These are phyloP conservation scores for Diaporthe citriasiana DNA, from an alignment of 2,329 filamentous ascomycete genomes.

Conservation along the genomic window DNA sequence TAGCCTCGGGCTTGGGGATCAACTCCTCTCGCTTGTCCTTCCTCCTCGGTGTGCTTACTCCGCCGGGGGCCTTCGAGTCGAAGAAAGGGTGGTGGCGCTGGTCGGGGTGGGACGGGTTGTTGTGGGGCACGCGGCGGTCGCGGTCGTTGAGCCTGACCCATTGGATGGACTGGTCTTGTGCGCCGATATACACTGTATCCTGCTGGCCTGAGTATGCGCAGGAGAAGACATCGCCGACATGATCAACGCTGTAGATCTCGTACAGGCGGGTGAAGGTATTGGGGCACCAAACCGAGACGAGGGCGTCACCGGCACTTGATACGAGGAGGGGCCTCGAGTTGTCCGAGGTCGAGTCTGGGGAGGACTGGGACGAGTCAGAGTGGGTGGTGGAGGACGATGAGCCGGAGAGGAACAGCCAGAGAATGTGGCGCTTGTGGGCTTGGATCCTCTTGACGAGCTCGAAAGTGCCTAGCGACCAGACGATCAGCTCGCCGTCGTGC, in stretches of 20 bases:
- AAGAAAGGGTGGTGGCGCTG: slow-evolving; percentile 90
- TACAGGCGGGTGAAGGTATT: slow-evolving; percentile 81
- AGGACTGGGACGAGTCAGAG: slow-evolving; percentile 4
- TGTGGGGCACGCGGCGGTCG: slow-evolving; percentile 69
- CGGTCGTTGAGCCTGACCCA: slow-evolving; percentile 85
- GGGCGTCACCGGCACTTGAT: slow-evolving; percentile 92
- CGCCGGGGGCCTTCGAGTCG: slow-evolving; percentile 89
- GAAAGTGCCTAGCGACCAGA: slow-evolving; percentile 92
- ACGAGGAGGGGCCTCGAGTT: slow-evolving; percentile 78
- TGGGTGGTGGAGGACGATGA: slow-evolving; percentile 64
- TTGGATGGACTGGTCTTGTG: slow-evolving; percentile 95
- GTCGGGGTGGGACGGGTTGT: slow-evolving; percentile 79
- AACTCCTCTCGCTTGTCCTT: slow-evolving; percentile 70
- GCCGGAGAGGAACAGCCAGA: slow-evolving; percentile 84
- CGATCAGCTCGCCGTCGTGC: slow-evolving; percentile 91
- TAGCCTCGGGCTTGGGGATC: slow-evolving; percentile 67
- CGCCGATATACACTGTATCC: slow-evolving; percentile 89
- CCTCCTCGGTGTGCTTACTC: slow-evolving; percentile 81
- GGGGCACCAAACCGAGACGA: slow-evolving; percentile 95
- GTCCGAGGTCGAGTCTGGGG: slow-evolving; percentile 66
- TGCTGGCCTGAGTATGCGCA: slow-evolving; percentile 87
- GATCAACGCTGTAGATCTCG: slow-evolving; percentile 93
- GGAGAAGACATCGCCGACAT: slow-evolving; percentile 96
- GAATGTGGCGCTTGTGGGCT: slow-evolving; percentile 91
- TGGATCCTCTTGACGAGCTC: slow-evolving; percentile 83